Evolutionary conservation across 2,329 filamentous ascomycete genomes (phyloP).

Genomic region (Colletotrichum gloeosporioides): DNA sequence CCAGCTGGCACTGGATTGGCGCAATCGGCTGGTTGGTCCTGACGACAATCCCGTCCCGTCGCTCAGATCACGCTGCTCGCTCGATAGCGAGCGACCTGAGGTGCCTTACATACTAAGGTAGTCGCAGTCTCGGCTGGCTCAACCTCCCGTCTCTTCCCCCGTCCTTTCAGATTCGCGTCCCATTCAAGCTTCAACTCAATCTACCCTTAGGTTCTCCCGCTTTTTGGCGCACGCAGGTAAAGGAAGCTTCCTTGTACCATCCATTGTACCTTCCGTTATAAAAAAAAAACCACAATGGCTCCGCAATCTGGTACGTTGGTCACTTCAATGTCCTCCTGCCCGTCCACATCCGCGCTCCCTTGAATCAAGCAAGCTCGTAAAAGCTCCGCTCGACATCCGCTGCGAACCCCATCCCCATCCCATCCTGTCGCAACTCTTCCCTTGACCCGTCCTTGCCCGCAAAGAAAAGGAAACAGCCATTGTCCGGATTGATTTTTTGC

Average conservation of each 20-base stretch:
- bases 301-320: constrained; percentile 22
- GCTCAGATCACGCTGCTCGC: neutral
- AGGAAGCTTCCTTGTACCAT: neutral
- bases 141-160: constrained; percentile 6
- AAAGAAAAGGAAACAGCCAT: neutral
- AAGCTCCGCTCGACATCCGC: constrained; percentile 21
- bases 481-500: neutral
- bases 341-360: neutral
- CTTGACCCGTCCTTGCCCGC: neutral
- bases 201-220: neutral
- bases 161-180: constrained; percentile 5
- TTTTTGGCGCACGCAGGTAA: neutral
- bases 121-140: neutral
- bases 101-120: neutral
- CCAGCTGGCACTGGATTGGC: neutral
- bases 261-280: neutral
- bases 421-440: constrained; percentile 7
- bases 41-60: constrained; percentile 1
- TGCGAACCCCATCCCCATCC: constrained; percentile 8
- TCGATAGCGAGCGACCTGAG: neutral
- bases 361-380: constrained; percentile 7
- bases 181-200: constrained; percentile 3
- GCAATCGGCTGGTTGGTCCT: constrained; percentile 3
- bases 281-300: constrained; percentile 13
- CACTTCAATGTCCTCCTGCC: neutral